These are phyloP conservation scores for Sporobolomyces pararoseus DNA, from an alignment of 768 basidiomycete species.

Conservation along the genomic window DNA sequence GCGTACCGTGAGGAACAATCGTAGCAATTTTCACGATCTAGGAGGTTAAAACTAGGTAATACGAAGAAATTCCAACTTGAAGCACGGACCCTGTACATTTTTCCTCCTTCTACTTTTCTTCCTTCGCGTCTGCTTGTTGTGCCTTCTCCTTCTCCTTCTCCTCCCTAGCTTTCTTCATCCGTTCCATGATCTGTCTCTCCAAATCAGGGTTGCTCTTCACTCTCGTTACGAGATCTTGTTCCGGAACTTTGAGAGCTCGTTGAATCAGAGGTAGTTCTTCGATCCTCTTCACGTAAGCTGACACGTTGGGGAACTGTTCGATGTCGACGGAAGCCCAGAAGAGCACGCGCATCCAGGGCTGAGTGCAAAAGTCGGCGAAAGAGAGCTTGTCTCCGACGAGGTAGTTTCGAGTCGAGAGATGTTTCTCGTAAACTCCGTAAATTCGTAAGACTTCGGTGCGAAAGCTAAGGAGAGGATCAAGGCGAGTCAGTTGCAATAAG, in stretches of 20 bases:
- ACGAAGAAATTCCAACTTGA: too few relatives aligned
- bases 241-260: conserved; percentile 23
- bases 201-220: conserved; percentile 15
- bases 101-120: too few relatives aligned
- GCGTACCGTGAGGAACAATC: too few relatives aligned
- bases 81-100: too few relatives aligned
- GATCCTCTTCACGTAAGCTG: conserved; percentile 27
- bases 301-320: conserved; percentile 16
- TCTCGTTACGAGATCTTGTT: conserved; percentile 26
- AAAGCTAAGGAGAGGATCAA: conserved; percentile 1
- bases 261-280: conserved; percentile 12
- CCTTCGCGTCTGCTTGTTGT: background rate
- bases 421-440: conserved; percentile 22
- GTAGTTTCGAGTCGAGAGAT: conserved; percentile 11
- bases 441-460: conserved; percentile 14
- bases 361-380: conserved; percentile 18
- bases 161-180: conserved; percentile 21
- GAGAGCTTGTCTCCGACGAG: conserved; percentile 28
- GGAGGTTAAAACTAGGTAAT: too few relatives aligned
- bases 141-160: conserved; percentile 11
- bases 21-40: too few relatives aligned
- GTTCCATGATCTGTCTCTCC: conserved; percentile 22
- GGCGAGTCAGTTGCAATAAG: too few relatives aligned
- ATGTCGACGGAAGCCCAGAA: conserved; percentile 24
- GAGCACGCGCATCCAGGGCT: conserved; percentile 23